A percentile compares a stretch with the other conserved stretches of the same genome.
Conservation (phyloP, 345 rosid genomes). For the Corchorus olitorius region DNA sequence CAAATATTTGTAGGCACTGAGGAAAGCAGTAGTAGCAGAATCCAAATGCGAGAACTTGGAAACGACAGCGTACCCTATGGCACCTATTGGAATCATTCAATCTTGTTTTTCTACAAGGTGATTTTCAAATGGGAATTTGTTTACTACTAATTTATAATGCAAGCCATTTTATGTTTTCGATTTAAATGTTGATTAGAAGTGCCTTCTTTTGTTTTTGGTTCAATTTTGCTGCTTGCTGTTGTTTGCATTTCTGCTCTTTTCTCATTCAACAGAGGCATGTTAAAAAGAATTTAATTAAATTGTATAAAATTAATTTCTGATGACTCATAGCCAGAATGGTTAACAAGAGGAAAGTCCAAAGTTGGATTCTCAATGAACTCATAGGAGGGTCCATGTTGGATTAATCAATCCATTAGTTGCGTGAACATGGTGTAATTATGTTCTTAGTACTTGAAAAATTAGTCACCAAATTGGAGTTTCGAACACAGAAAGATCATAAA, state of each 20-base stretch:
- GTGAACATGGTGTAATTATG: background rate
- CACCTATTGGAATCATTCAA: conserved; percentile 68
- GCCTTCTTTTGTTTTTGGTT: background rate
- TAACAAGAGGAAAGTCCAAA: background rate
- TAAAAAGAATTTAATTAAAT: background rate
- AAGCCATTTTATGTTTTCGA: background rate
- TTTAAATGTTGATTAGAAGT: background rate
- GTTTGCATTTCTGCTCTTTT: background rate
- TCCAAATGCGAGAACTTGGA: conserved; percentile 41
- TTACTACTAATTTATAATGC: background rate
- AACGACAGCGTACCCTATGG: conserved; percentile 63
- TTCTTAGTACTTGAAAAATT: background rate
- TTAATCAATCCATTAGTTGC: background rate
- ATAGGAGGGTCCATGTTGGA: background rate
- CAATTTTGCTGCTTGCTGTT: background rate
- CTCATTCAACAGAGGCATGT: background rate
- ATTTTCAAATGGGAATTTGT: background rate
- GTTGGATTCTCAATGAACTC: background rate
- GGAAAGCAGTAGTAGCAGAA: conserved; percentile 62
- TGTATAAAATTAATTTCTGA: background rate
- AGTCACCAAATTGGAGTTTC: background rate
- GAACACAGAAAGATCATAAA: background rate
- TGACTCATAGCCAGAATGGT: background rate
- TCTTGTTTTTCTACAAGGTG: conserved; percentile 77
- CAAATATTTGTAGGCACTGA: conserved; percentile 50